phyloP scores from a whole-genome alignment of 78 protist species.

The Tieghemostelium lacteum region DNA sequence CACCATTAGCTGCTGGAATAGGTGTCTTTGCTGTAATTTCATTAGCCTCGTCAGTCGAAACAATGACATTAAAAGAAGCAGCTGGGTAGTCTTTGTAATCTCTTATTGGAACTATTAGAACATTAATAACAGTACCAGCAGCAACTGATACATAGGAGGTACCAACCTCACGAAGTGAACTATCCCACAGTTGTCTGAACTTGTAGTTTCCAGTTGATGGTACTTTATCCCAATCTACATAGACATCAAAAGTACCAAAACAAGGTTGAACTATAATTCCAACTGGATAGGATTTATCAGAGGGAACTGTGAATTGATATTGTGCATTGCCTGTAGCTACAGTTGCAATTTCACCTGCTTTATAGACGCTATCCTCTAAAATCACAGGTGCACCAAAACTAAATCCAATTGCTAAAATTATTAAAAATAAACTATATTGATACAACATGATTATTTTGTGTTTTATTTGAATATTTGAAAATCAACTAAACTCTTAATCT shows the following conservation, averaged over 20 bases:
- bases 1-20: constrained; percentile 39
- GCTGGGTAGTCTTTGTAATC: background rate
- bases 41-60: background rate
- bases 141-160: background rate
- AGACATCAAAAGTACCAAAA: constrained; percentile 17
- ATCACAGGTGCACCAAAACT: too few species aligned
- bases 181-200: background rate
- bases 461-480: too few species aligned
- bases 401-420: too few species aligned
- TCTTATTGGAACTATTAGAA: background rate
- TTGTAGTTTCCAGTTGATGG: background rate
- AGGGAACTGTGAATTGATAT: too few species aligned
- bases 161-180: constrained; percentile 1
- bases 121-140: background rate
- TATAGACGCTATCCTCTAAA: too few species aligned
- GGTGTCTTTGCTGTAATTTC: constrained; percentile 16
- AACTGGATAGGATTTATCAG: too few species aligned
- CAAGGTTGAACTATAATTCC: background rate
- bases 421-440: too few species aligned
- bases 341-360: too few species aligned
- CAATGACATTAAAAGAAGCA: background rate
- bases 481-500: too few species aligned
- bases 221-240: background rate
- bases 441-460: too few species aligned
- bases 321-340: background rate